Conservation (phyloP, 2,329 filamentous ascomycete species). For the Thelonectria discophora region DNA sequence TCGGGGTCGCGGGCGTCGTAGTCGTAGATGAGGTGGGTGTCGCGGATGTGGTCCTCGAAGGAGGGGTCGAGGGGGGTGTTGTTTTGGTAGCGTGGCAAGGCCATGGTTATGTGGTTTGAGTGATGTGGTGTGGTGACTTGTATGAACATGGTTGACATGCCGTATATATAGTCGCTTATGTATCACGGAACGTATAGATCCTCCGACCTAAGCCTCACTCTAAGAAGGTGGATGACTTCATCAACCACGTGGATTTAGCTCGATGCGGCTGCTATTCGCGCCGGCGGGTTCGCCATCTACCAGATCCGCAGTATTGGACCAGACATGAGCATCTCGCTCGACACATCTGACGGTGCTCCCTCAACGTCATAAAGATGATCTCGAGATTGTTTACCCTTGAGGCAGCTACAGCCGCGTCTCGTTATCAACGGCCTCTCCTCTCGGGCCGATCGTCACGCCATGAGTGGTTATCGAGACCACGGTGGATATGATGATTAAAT, state of each 20-base stretch:
- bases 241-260: background rate
- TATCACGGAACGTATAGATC: background rate
- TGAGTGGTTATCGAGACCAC: background rate
- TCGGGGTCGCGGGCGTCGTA: constrained; percentile 58
- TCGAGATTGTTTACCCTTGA: background rate
- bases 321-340: background rate
- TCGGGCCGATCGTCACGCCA: constrained; percentile 6
- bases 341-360: too few relatives aligned
- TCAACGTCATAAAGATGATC: background rate
- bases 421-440: background rate
- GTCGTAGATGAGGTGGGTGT: constrained; percentile 66
- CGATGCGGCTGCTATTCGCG: constrained; percentile 1
- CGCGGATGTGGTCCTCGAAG: constrained; percentile 57
- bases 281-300: background rate
- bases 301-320: too few relatives aligned
- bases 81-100: constrained; percentile 37
- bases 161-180: background rate
- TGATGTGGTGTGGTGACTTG: constrained; percentile 1
- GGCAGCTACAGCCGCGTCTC: background rate
- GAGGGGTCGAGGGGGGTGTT: constrained; percentile 40
- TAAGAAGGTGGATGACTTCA: background rate
- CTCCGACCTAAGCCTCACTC: background rate
- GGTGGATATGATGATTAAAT: background rate
- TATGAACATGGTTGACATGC: background rate
- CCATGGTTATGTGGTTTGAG: constrained; percentile 27